A percentile compares a stretch with the other conserved stretches of the same genome.
Conservation (phyloP, 192 early-diverging fungal species). For the Glomus cerebriforme region DNA sequence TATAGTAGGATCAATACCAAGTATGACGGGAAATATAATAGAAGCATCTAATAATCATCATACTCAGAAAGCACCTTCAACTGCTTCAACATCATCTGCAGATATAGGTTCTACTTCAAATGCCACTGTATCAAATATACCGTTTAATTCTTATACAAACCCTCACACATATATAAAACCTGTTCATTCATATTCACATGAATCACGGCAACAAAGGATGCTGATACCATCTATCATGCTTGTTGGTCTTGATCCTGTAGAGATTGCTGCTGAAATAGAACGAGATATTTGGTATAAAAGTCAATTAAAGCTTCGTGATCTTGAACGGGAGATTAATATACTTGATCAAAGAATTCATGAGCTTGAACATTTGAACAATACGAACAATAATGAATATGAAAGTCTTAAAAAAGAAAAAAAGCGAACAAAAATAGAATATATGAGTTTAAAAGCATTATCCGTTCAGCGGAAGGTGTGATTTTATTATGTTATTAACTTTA, state of each 20-base stretch:
- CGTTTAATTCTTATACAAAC: slow-evolving; percentile 57
- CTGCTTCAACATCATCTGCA: slow-evolving; percentile 4
- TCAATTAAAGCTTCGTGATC: slow-evolving; percentile 68
- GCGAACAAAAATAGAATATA: neutral
- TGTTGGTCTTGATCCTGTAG: slow-evolving; percentile 77
- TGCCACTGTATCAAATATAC: slow-evolving; percentile 40
- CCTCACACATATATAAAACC: slow-evolving; percentile 62
- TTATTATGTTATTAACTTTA: too few species aligned
- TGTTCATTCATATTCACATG: slow-evolving; percentile 49
- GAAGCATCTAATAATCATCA: slow-evolving; percentile 54
- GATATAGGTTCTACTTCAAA: slow-evolving; percentile 30
- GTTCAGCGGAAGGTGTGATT: slow-evolving; percentile 56
- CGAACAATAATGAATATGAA: slow-evolving; percentile 50
- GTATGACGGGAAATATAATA: slow-evolving; percentile 53
- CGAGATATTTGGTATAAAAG: slow-evolving; percentile 64
- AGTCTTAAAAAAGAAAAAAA: slow-evolving; percentile 41
- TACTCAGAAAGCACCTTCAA: slow-evolving; percentile 18
- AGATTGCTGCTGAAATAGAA: slow-evolving; percentile 77
- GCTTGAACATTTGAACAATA: slow-evolving; percentile 61
- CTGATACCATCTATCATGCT: slow-evolving; percentile 75
- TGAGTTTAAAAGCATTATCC: neutral
- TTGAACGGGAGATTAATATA: too few species aligned
- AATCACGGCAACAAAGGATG: slow-evolving; percentile 68
- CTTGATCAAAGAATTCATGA: slow-evolving; percentile 83
- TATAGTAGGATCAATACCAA: slow-evolving; percentile 47